Conservation (phyloP, 164 flowering plant species). For the Macadamia tetraphylla region DNA sequence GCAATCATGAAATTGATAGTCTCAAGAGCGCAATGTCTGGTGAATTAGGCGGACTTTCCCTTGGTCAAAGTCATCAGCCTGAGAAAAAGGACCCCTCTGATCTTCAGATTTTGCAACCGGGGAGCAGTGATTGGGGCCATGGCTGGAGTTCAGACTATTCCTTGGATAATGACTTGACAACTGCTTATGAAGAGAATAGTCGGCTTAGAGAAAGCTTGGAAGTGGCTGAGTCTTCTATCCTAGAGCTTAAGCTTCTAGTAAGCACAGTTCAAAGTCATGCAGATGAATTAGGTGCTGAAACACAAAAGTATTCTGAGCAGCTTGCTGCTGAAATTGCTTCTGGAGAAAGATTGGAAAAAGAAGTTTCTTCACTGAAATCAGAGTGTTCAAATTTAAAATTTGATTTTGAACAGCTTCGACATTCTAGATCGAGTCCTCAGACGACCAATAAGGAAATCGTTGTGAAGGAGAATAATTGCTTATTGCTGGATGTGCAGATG, state of each 20-base stretch:
- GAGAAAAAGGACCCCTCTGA: slow-evolving; percentile 54
- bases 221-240: slow-evolving; percentile 62
- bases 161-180: slow-evolving; percentile 42
- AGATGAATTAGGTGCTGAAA: slow-evolving; percentile 60
- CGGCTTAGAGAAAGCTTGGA: slow-evolving; percentile 68
- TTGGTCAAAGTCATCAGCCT: slow-evolving; percentile 41
- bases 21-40: slow-evolving; percentile 62
- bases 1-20: slow-evolving; percentile 65
- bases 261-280: slow-evolving; percentile 61
- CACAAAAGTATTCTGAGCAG: slow-evolving; percentile 46
- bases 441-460: slow-evolving; percentile 13
- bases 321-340: slow-evolving; percentile 69
- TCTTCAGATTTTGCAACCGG: slow-evolving; percentile 33
- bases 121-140: slow-evolving; percentile 59
- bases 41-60: slow-evolving; percentile 46
- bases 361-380: slow-evolving; percentile 54
- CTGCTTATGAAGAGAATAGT: slow-evolving; percentile 64
- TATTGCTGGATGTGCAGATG: slow-evolving; percentile 25
- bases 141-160: slow-evolving; percentile 67
- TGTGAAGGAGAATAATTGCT: slow-evolving; percentile 15
- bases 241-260: slow-evolving; percentile 65
- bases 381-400: slow-evolving; percentile 63
- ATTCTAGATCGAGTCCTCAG: slow-evolving; percentile 22
- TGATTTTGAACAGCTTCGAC: slow-evolving; percentile 43
- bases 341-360: slow-evolving; percentile 56